phyloP scores from a whole-genome alignment of 2,329 filamentous ascomycete genomes.

The Alternaria angustiovoidea region DNA sequence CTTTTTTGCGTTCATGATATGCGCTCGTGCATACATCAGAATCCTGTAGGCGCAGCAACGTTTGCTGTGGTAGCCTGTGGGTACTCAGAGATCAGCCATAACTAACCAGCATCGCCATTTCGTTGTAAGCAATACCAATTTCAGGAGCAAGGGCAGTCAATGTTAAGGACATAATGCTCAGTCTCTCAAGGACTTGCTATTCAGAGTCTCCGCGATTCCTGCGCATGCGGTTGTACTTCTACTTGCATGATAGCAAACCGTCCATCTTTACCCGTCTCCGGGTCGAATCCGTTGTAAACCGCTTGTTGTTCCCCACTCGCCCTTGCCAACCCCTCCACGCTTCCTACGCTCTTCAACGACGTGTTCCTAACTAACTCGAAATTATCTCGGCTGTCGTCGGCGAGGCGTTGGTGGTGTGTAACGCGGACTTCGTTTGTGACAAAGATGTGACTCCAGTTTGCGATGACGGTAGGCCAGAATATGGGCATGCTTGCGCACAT shows the following conservation, averaged over 20 bases:
- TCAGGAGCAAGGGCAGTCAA: not conserved
- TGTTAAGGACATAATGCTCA: not conserved
- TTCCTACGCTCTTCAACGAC: slow-evolving; percentile 32
- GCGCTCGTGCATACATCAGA: not conserved
- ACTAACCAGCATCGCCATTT: not conserved
- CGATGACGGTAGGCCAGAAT: slow-evolving; percentile 46
- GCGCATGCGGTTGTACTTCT: slow-evolving; percentile 13
- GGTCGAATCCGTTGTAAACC: slow-evolving; percentile 23
- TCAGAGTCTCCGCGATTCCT: slow-evolving; percentile 4
- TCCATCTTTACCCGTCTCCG: slow-evolving; percentile 10
- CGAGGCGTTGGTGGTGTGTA: slow-evolving; percentile 31
- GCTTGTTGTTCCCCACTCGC: slow-evolving; percentile 12
- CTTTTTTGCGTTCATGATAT: not conserved
- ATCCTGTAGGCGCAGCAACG: not conserved
- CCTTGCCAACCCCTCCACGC: slow-evolving; percentile 33
- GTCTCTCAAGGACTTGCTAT: not conserved
- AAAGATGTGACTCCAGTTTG: slow-evolving; percentile 43
- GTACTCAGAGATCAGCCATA: not conserved
- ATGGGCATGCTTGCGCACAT: slow-evolving; percentile 49
- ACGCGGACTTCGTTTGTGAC: slow-evolving; percentile 47
- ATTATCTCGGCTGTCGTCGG: slow-evolving; percentile 12
- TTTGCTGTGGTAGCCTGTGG: not conserved
- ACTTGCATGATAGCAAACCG: slow-evolving; percentile 11
- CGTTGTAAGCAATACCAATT: not conserved
- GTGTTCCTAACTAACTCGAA: slow-evolving; percentile 31